Evolutionary conservation across 805 yeast genomes (phyloP).

Genomic region (Hanseniaspora vineae): DNA sequence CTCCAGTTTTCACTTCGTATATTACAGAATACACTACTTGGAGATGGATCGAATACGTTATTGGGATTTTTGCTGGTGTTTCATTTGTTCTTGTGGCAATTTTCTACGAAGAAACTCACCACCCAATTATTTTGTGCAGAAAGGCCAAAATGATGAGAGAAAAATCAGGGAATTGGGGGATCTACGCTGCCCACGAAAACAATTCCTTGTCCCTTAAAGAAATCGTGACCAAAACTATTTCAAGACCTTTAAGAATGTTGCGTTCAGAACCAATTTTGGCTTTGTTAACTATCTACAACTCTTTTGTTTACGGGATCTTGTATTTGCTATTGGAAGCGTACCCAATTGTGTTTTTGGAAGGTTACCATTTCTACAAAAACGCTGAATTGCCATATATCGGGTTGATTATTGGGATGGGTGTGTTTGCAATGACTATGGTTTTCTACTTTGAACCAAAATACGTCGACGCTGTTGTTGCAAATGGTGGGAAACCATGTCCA

Average conservation of each 20-base stretch:
- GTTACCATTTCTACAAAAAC: conserved; percentile 39
- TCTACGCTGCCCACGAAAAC: conserved; percentile 65
- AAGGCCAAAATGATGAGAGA: conserved; percentile 54
- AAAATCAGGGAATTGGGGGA: conserved; percentile 71
- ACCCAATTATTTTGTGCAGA: conserved; percentile 46
- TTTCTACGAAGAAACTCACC: conserved; percentile 55
- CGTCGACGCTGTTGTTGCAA: conserved; percentile 31
- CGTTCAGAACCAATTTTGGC: conserved; percentile 59
- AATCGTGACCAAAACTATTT: conserved; percentile 46
- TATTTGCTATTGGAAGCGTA: conserved; percentile 64
- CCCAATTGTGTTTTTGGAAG: conserved; percentile 53
- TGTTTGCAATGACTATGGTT: conserved; percentile 44
- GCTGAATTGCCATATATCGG: conserved; percentile 71
- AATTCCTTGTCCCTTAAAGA: conserved; percentile 43
- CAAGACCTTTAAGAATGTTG: conserved; percentile 60
- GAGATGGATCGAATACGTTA: conserved; percentile 72
- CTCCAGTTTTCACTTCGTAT: conserved; percentile 70
- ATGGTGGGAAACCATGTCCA: conserved; percentile 53
- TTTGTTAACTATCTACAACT: conserved; percentile 55
- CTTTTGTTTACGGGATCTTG: conserved; percentile 70
- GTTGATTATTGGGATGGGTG: conserved; percentile 51
- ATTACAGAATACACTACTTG: conserved; percentile 58
- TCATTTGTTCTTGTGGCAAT: conserved; percentile 25
- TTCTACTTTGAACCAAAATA: conserved; percentile 41
- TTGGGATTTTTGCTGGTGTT: conserved; percentile 44